A percentile compares a stretch with the other conserved stretches of the same genome.
Evolutionary conservation across 495 filamentous ascomycete genomes (phyloP).

Genomic region (Podospora conica): DNA sequence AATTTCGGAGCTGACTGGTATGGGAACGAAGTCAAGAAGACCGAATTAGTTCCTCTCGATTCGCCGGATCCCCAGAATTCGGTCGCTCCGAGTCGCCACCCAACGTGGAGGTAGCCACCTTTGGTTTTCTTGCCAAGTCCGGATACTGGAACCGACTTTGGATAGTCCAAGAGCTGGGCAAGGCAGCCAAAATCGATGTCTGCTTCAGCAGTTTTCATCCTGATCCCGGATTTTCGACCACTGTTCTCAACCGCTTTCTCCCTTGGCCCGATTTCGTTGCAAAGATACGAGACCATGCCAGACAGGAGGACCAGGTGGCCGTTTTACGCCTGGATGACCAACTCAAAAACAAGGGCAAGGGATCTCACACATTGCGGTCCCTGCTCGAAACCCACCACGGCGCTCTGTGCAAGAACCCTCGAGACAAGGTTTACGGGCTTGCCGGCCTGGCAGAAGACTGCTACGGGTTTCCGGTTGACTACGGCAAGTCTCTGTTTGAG

Average conservation of each 20-base stretch:
- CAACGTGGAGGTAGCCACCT: neutral
- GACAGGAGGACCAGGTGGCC: neutral
- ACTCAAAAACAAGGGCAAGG: neutral
- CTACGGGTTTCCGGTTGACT: slow-evolving; percentile 11
- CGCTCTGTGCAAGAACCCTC: slow-evolving; percentile 1
- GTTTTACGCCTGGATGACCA: neutral
- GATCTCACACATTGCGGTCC: slow-evolving; percentile 5
- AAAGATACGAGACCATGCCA: neutral
- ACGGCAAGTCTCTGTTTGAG: slow-evolving; percentile 9
- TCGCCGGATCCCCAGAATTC: too few relatives aligned
- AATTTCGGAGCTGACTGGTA: too few relatives aligned
- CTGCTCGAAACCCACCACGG: slow-evolving; percentile 3
- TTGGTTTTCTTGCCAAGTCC: neutral
- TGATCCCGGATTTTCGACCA: neutral
- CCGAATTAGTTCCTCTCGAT: too few relatives aligned
- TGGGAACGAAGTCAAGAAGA: too few relatives aligned
- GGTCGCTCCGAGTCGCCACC: too few relatives aligned
- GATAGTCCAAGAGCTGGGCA: slow-evolving; percentile 10
- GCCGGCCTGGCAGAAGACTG: slow-evolving; percentile 10
- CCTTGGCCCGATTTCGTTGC: neutral
- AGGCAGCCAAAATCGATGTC: slow-evolving; percentile 1
- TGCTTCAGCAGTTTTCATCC: neutral
- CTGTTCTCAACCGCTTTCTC: neutral
- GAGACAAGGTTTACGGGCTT: slow-evolving; percentile 14
- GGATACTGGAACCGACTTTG: slow-evolving; percentile 11